A percentile compares a stretch with the other conserved stretches of the same genome.
phyloP scores from a whole-genome alignment of 345 rosid species.

The Nephelium lappaceum region DNA sequence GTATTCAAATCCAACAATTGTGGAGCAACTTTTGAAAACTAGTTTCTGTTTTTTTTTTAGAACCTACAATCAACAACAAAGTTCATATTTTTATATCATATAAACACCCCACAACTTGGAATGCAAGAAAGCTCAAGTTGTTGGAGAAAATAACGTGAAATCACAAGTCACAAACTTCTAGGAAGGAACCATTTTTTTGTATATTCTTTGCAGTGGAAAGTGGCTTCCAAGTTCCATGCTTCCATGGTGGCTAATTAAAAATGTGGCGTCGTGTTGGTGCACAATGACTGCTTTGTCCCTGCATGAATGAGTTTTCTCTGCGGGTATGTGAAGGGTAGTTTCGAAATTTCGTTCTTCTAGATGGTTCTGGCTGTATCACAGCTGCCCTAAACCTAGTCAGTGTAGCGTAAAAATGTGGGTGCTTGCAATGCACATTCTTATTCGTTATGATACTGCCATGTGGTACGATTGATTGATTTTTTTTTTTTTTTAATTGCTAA shows the following conservation, averaged over 20 bases:
- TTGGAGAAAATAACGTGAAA: not conserved
- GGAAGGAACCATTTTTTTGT: slow-evolving; percentile 3
- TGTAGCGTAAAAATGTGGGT: not conserved
- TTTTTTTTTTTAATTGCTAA: no score
- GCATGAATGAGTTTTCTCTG: not conserved
- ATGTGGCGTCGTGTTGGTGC: not conserved
- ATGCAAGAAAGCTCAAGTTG: not conserved
- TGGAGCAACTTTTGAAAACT: slow-evolving; percentile 18
- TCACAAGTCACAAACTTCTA: not conserved
- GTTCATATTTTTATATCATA: not conserved
- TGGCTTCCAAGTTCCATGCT: not conserved
- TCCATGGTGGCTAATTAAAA: not conserved
- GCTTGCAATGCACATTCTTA: not conserved
- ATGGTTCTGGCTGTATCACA: not conserved
- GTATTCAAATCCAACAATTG: slow-evolving; percentile 19
- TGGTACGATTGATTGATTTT: not conserved
- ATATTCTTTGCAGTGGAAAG: not conserved
- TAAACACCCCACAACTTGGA: slow-evolving; percentile 1
- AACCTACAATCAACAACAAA: not conserved
- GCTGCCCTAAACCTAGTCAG: not conserved
- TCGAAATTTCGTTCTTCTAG: not conserved
- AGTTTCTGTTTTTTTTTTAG: not conserved
- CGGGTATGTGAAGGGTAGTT: not conserved
- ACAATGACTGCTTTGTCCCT: not conserved
- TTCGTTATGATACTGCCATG: not conserved